Base-by-base conservation (phyloP, 2,329 filamentous ascomycete genomes). In the Lasiodiplodia citricola region DNA sequence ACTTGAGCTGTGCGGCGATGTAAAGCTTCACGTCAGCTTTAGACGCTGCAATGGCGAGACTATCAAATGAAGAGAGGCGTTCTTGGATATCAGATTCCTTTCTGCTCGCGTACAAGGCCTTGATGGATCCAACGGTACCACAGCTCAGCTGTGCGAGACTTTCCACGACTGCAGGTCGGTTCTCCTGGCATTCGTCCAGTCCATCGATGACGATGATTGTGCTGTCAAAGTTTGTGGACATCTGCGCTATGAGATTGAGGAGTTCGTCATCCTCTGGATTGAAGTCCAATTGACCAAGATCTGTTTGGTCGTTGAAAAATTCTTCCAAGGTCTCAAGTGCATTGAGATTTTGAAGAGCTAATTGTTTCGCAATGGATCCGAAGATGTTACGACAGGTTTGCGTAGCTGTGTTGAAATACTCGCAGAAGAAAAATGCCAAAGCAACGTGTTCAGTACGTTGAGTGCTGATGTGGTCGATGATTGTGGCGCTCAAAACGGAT, bases 181-280 rank as follows among this genome's bases (percentile, higher is more conserved):
- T 14, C 0, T 13, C 28, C 18, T 52, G 21, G n/a, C 44, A 37
- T 4, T 64, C 60, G 11, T 64, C 60, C 0, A 64, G 35, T 7
- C 60, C 60, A 52, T 64, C 60, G 8, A 64, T 54, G 28, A 52
- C 37, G 6, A 64, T 64, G 28, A 16, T 64, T 2, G 60, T 64
- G 5, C 0, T 23, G 3, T 52, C n/a, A 7, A 64, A 64, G 18
- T 35, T 44, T 8, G 18, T n/a, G 3, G 60, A 64, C 13, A 51
- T 14, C 6, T 31, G 1, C 18, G 8, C 10, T 13, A 50, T 8
- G 5, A 64, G n/a, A 3, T 21, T 10, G 0, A 37, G 28, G 5
- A 52, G 14, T 11, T 54, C 60, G 4, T 14, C 8, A 3, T 35
- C 31, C 2, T 51, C 10, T 4, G 28, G 28, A 1, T 47, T 7